Conservation (phyloP, 306 rosid genomes). For the Castanopsis chinensis region DNA sequence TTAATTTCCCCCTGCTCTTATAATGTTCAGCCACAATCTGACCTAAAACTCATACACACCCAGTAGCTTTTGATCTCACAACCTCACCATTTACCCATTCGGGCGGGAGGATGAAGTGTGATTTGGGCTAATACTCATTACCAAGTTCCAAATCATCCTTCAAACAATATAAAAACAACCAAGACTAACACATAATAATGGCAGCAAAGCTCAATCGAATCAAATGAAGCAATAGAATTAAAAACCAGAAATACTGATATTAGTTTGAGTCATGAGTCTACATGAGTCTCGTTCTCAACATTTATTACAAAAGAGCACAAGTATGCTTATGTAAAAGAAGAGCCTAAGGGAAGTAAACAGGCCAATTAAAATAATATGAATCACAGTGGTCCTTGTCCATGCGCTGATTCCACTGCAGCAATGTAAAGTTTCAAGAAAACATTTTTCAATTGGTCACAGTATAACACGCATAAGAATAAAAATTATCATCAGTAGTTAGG, state of each 20-base stretch:
- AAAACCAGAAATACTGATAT: background rate
- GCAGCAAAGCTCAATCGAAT: background rate
- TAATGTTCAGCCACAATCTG: background rate
- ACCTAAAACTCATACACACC: too few relatives aligned
- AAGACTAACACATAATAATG: background rate
- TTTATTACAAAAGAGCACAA: conserved; percentile 19
- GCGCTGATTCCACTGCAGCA: conserved; percentile 82
- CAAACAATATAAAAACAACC: too few relatives aligned
- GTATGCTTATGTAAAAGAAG: conserved; percentile 12
- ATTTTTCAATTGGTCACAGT: background rate
- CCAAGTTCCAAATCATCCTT: background rate
- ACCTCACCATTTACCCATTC: too few relatives aligned
- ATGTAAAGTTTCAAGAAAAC: conserved; percentile 14
- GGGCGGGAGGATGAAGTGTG: too few relatives aligned
- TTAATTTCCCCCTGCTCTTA: too few relatives aligned
- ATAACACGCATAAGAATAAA: conserved; percentile 13
- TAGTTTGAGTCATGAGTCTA: background rate
- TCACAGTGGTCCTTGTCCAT: conserved; percentile 65
- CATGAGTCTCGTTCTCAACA: conserved; percentile 11
- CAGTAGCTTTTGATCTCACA: too few relatives aligned
- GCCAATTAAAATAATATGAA: conserved; percentile 74
- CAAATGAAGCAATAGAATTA: background rate
- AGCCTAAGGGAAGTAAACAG: conserved; percentile 68
- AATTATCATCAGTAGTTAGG: background rate
- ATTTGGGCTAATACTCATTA: too few relatives aligned